Conservation (phyloP, 306 rosid species). For the Castanea crenata region DNA sequence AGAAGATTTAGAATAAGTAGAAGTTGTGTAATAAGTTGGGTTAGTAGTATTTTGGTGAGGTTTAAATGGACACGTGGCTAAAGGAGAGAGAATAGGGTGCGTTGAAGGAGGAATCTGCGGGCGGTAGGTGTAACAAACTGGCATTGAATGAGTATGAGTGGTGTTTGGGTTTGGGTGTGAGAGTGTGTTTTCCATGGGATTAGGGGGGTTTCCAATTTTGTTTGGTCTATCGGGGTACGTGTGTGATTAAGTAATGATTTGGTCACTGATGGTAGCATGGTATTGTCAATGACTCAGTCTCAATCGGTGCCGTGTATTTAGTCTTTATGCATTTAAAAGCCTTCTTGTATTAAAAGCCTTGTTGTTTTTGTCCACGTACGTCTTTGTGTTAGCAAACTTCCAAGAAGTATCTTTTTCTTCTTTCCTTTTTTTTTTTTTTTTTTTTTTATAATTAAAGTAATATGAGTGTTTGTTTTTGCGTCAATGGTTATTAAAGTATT, state of each 20-base stretch:
- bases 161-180: not conserved
- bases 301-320: too few species aligned
- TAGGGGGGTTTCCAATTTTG: not conserved
- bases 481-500: rapidly evolving
- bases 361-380: too few species aligned
- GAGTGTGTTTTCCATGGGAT: not conserved
- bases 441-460: too few species aligned
- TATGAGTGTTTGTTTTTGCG: too few species aligned
- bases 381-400: too few species aligned
- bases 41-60: rapidly evolving
- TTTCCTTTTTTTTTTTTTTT: too few species aligned
- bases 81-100: not conserved
- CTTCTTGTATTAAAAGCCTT: too few species aligned
- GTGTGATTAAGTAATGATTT: conserved; percentile 12
- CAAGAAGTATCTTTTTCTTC: too few species aligned
- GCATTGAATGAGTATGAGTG: not conserved
- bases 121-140: not conserved
- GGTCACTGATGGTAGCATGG: conserved; percentile 4
- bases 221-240: not conserved
- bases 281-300: not conserved
- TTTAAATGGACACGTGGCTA: conserved; percentile 12
- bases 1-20: too few species aligned
- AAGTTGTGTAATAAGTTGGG: too few species aligned
- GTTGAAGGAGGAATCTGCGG: conserved; percentile 12
- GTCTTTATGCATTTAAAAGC: too few species aligned